Percentiles rank a stretch among this genome's conserved stretches.
Conservation (phyloP, 2,329 filamentous ascomycete species). For the Cercospora citrullina region DNA sequence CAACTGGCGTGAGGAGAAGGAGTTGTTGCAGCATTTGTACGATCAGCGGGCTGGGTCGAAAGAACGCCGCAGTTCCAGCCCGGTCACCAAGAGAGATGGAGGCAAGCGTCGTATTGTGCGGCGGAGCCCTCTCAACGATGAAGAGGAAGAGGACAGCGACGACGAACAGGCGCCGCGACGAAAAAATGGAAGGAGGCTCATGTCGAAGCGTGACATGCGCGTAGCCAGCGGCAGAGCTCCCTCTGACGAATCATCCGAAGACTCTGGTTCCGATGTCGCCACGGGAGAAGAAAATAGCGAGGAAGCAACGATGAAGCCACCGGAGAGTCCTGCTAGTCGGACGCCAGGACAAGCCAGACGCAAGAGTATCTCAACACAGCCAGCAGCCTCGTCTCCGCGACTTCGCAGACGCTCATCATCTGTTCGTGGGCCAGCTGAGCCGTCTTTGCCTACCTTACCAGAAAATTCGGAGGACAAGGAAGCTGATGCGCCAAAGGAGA, state of each 20-base stretch:
- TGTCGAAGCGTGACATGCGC: constrained; percentile 41
- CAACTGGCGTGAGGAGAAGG: constrained; percentile 85
- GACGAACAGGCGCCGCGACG: constrained; percentile 32
- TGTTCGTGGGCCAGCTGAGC: constrained; percentile 27
- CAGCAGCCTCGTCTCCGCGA: constrained; percentile 25
- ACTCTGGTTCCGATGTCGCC: constrained; percentile 28
- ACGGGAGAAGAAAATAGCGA: constrained; percentile 20
- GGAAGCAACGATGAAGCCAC: constrained; percentile 33
- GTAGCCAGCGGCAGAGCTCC: constrained; percentile 35
- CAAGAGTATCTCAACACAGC: constrained; percentile 33
- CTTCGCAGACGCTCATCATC: constrained; percentile 33
- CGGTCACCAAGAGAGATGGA: constrained; percentile 38
- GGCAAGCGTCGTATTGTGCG: constrained; percentile 30
- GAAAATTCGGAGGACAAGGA: constrained; percentile 28
- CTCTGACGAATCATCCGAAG: constrained; percentile 35
- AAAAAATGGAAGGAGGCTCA: constrained; percentile 38
- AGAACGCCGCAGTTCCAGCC: constrained; percentile 38
- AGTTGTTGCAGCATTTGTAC: constrained; percentile 74
- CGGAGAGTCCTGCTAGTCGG: constrained; percentile 31
- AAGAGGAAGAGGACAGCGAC: constrained; percentile 22
- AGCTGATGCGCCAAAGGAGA: constrained; percentile 23
- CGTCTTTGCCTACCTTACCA: constrained; percentile 29
- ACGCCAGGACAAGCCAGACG: constrained; percentile 31
- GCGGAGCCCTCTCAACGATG: constrained; percentile 22
- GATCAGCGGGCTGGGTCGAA: constrained; percentile 49